These are phyloP conservation scores for Agrocybe chaxingu DNA, from an alignment of 768 basidiomycete genomes.

Conservation along the genomic window DNA sequence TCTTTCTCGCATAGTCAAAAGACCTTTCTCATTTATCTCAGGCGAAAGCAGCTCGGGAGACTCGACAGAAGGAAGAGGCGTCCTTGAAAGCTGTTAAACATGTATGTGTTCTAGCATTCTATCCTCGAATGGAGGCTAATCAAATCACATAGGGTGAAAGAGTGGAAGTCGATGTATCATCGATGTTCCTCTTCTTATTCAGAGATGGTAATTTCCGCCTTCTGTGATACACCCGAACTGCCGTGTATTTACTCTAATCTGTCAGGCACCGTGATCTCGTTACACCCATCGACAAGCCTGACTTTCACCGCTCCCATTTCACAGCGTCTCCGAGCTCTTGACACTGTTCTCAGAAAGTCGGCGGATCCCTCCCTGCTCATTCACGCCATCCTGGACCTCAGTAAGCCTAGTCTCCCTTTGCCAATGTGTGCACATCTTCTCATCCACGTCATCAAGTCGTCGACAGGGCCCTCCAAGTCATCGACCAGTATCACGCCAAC, in stretches of 20 bases:
- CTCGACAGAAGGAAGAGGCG: conserved; percentile 22
- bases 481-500: conserved; percentile 65
- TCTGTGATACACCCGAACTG: not conserved
- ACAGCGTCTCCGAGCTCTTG: conserved; percentile 51
- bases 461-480: conserved; percentile 63
- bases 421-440: not conserved
- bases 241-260: not conserved
- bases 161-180: conserved; percentile 53
- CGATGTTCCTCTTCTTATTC: conserved; percentile 67
- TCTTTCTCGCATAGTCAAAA: not conserved
- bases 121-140: not conserved
- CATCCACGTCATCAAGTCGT: conserved; percentile 41
- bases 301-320: conserved; percentile 55
- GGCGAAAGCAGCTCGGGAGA: conserved; percentile 10
- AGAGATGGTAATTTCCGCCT: conserved; percentile 47
- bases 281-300: conserved; percentile 43
- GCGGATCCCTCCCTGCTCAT: conserved; percentile 69
- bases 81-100: conserved; percentile 29
- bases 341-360: conserved; percentile 58
- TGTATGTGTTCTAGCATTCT: conserved; percentile 10
- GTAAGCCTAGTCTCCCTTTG: conserved; percentile 23
- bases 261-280: conserved; percentile 64
- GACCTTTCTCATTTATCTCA: conserved; percentile 1
- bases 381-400: conserved; percentile 62
- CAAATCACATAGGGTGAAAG: conserved; percentile 44